Evolutionary conservation across 345 rosid genomes (phyloP).

Genomic region (Cochlearia excelsa): DNA sequence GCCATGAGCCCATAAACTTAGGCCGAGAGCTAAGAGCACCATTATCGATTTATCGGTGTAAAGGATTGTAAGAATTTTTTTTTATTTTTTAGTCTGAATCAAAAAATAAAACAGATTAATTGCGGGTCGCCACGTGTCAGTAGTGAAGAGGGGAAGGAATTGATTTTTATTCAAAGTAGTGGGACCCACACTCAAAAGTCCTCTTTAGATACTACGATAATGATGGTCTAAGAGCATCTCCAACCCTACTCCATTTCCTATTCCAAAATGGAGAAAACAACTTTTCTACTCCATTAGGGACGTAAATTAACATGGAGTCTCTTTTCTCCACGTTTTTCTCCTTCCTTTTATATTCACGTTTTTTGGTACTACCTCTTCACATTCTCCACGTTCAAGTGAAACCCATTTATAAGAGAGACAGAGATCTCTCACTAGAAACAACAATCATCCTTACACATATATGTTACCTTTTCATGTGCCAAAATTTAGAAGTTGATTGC

Average conservation of each 20-base stretch:
- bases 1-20: not conserved
- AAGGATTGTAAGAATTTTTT: too few relatives aligned
- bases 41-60: too few relatives aligned
- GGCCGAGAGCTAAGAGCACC: not conserved
- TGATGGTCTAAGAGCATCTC: too few relatives aligned
- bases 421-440: slow-evolving; percentile 22
- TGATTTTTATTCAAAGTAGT: too few relatives aligned
- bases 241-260: too few relatives aligned
- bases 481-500: not conserved
- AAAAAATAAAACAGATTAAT: too few relatives aligned
- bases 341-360: slow-evolving; percentile 20
- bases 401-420: not conserved
- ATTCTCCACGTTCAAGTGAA: slow-evolving; percentile 25
- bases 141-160: too few relatives aligned
- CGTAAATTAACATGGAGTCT: slow-evolving; percentile 19
- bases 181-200: too few relatives aligned
- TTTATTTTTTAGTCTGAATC: too few relatives aligned
- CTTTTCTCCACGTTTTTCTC: slow-evolving; percentile 18
- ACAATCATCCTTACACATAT: not conserved
- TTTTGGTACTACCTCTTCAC: slow-evolving; percentile 24
- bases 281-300: not conserved
- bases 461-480: slow-evolving; percentile 24
- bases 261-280: too few relatives aligned
- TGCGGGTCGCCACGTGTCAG: too few relatives aligned
- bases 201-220: too few relatives aligned